Evolutionary conservation across 2,329 filamentous ascomycete species (phyloP).

Genomic region (Dothistroma pini): DNA sequence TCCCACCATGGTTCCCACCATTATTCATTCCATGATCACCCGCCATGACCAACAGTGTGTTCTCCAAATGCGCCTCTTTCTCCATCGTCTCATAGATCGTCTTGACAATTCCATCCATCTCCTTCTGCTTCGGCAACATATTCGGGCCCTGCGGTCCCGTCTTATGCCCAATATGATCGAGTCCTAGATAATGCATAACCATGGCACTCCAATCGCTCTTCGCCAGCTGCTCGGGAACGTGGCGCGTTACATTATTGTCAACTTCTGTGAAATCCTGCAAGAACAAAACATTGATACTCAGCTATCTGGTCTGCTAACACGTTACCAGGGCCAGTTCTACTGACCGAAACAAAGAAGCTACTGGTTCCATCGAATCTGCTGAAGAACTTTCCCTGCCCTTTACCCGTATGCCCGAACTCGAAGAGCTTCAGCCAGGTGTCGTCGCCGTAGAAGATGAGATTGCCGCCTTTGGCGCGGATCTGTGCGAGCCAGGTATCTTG

Average conservation of each 20-base stretch:
- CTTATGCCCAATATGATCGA: slow-evolving; percentile 98
- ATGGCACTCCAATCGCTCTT: slow-evolving; percentile 85
- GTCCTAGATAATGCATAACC: slow-evolving; percentile 90
- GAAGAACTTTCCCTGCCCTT: slow-evolving; percentile 55
- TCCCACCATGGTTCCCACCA: slow-evolving; percentile 93
- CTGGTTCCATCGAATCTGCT: slow-evolving; percentile 85
- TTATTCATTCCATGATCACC: slow-evolving; percentile 99
- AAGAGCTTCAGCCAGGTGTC: slow-evolving; percentile 99
- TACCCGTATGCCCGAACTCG: slow-evolving; percentile 47
- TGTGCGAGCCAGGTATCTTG: slow-evolving; percentile 98
- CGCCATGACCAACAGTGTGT: slow-evolving; percentile 78
- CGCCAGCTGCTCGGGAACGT: slow-evolving; percentile 71
- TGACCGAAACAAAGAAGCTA: slow-evolving; percentile 95
- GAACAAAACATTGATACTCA: slow-evolving; percentile 30
- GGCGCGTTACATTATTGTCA: slow-evolving; percentile 93
- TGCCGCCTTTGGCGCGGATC: slow-evolving; percentile 72
- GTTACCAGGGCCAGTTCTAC: slow-evolving; percentile 42
- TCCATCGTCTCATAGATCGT: slow-evolving; percentile 74
- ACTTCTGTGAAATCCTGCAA: slow-evolving; percentile 92
- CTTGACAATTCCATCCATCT: slow-evolving; percentile 84
- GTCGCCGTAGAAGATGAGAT: slow-evolving; percentile 91
- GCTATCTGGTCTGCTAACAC: slow-evolving; percentile 32
- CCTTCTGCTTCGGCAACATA: slow-evolving; percentile 87
- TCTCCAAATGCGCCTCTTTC: slow-evolving; percentile 64
- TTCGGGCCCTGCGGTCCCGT: slow-evolving; percentile 78